Percentiles rank a stretch among this genome's conserved stretches.
phyloP scores from a whole-genome alignment of 371 early-diverging fungal genomes.

The Fennellomyces sp. region DNA sequence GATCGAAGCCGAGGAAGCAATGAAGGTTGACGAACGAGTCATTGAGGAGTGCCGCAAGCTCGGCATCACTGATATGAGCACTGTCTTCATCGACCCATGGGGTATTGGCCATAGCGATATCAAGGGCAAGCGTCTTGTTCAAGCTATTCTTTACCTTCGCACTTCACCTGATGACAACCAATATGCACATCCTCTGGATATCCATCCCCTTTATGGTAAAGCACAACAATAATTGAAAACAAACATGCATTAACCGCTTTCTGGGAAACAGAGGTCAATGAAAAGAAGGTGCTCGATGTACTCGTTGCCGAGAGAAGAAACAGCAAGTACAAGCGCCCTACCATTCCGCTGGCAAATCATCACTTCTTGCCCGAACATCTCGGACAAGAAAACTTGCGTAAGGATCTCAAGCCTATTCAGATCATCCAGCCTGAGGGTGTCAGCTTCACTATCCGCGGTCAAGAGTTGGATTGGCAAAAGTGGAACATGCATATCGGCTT shows the following conservation, averaged over 20 bases:
- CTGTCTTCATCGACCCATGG: constrained; percentile 45
- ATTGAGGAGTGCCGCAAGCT: constrained; percentile 36
- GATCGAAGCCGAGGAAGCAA: constrained; percentile 37
- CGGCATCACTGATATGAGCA: constrained; percentile 43
- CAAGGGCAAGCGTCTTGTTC: constrained; percentile 41
- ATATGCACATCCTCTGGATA: constrained; percentile 54
- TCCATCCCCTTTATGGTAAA: constrained; percentile 46
- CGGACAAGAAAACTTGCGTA: constrained; percentile 37
- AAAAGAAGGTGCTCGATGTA: constrained; percentile 38
- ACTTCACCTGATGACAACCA: constrained; percentile 47
- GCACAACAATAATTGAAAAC: no score
- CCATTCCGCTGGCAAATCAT: constrained; percentile 35
- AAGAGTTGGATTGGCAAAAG: constrained; percentile 53
- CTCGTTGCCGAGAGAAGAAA: constrained; percentile 34
- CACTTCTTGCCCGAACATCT: constrained; percentile 49
- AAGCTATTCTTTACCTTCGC: constrained; percentile 43
- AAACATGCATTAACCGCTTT: neutral
- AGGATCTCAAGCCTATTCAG: constrained; percentile 52
- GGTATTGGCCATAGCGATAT: constrained; percentile 40
- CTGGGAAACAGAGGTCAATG: constrained; percentile 26
- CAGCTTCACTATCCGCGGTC: constrained; percentile 45
- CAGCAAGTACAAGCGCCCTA: constrained; percentile 41
- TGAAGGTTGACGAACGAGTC: constrained; percentile 33
- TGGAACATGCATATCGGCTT: constrained; percentile 49
- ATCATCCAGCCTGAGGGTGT: constrained; percentile 53